Conservation (phyloP, 1,139 yeast genomes). For the Saccharomyces hybrid region DNA sequence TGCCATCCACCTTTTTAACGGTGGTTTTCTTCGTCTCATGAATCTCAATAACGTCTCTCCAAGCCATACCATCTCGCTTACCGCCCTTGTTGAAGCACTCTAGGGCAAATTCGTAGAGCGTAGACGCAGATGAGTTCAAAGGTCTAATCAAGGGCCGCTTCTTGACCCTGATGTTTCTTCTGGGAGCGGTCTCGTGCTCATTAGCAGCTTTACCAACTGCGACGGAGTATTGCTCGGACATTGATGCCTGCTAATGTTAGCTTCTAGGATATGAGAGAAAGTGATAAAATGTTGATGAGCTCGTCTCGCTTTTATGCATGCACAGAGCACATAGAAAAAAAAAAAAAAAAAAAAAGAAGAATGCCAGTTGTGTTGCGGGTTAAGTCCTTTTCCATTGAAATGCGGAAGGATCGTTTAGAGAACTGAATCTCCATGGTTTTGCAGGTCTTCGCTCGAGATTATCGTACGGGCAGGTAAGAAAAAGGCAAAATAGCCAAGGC, state of each 20-base stretch:
- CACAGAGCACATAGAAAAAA: background rate
- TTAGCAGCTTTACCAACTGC: slow-evolving; percentile 69
- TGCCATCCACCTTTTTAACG: slow-evolving; percentile 72
- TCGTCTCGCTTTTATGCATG: background rate
- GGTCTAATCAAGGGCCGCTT: slow-evolving; percentile 52
- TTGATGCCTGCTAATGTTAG: slow-evolving; percentile 1
- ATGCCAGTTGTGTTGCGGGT: background rate
- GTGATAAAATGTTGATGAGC: background rate
- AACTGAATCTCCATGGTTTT: background rate
- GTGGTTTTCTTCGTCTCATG: slow-evolving; percentile 72
- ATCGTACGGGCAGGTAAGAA: background rate
- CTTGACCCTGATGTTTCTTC: slow-evolving; percentile 58
- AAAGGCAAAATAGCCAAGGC: background rate
- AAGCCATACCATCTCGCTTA: slow-evolving; percentile 57
- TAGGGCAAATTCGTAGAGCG: slow-evolving; percentile 61
- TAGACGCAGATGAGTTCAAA: slow-evolving; percentile 48
- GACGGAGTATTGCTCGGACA: slow-evolving; percentile 34
- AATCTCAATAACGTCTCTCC: slow-evolving; percentile 67
- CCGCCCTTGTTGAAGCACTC: slow-evolving; percentile 59
- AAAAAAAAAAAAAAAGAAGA: background rate
- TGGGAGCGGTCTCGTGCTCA: slow-evolving; percentile 86
- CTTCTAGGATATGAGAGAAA: background rate
- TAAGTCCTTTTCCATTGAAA: background rate
- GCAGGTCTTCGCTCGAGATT: background rate
- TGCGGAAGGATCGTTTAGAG: background rate